A percentile compares a stretch with the other conserved stretches of the same genome.
phyloP scores from a whole-genome alignment of 1,284 basidiomycete species.

The Filobasidium uniguttulatum region DNA sequence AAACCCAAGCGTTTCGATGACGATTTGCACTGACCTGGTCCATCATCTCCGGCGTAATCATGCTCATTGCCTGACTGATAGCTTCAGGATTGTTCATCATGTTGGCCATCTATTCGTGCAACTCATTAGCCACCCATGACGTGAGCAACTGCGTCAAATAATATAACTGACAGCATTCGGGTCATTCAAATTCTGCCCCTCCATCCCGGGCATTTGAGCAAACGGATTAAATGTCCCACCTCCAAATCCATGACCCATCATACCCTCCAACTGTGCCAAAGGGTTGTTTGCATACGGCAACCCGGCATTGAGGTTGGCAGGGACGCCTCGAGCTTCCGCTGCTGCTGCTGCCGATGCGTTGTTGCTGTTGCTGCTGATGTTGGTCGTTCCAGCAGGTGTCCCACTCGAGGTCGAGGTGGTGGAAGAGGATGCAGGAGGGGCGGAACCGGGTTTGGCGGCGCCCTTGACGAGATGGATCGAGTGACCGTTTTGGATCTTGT shows the following conservation, averaged over 20 bases:
- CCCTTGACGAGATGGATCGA: conserved; percentile 92
- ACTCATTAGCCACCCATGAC: neutral
- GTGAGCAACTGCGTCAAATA: too few relatives aligned
- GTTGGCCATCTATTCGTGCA: conserved; percentile 48
- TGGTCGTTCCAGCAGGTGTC: too few relatives aligned
- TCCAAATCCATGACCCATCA: conserved; percentile 19
- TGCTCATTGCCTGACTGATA: conserved; percentile 55
- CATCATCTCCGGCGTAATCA: conserved; percentile 65
- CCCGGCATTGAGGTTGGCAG: conserved; percentile 26
- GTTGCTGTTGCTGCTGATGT: too few relatives aligned
- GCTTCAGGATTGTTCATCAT: conserved; percentile 75
- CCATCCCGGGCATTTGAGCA: conserved; percentile 52
- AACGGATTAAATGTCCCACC: conserved; percentile 65
- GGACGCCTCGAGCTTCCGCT: conserved; percentile 8
- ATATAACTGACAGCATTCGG: conserved; percentile 69
- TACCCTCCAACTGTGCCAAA: conserved; percentile 31
- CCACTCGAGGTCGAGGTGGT: conserved; percentile 23
- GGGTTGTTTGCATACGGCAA: conserved; percentile 30
- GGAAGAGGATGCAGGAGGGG: conserved; percentile 24
- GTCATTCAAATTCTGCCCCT: conserved; percentile 57
- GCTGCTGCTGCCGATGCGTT: conserved; percentile 55
- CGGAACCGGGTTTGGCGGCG: conserved; percentile 44
- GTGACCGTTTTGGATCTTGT: conserved; percentile 72
- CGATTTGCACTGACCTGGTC: conserved; percentile 45
- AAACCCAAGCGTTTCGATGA: neutral